A percentile compares a stretch with the other conserved stretches of the same genome.
Conservation (phyloP, 352 stramenopile genomes). For the Phytophthora citrophthora region DNA sequence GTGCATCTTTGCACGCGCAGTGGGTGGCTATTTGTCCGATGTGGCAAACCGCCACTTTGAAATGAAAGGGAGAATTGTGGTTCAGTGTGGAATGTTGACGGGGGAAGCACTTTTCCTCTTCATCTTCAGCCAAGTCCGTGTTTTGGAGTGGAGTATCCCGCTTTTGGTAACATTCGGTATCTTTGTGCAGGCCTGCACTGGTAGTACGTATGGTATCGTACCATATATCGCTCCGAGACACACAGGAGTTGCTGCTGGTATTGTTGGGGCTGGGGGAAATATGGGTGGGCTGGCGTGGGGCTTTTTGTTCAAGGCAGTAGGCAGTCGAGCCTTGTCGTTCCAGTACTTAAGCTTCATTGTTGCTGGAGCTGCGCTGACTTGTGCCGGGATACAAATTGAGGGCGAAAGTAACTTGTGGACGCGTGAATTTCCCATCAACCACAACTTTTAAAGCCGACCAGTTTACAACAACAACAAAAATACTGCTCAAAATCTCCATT, state of each 20-base stretch:
- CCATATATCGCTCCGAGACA: constrained; percentile 46
- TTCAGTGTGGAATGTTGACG: constrained; percentile 77
- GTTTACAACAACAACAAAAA: no score
- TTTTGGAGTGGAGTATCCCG: constrained; percentile 62
- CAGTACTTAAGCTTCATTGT: constrained; percentile 46
- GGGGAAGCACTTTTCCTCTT: constrained; percentile 85
- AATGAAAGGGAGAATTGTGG: constrained; percentile 86
- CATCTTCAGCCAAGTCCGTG: constrained; percentile 73
- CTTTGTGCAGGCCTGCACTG: constrained; percentile 66
- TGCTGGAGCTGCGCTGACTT: constrained; percentile 6
- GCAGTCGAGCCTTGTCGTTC: constrained; percentile 38
- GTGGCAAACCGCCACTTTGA: constrained; percentile 68
- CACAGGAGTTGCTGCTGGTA: constrained; percentile 48
- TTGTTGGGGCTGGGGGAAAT: constrained; percentile 62
- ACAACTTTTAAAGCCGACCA: background rate
- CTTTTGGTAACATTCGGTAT: constrained; percentile 88
- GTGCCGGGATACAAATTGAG: constrained; percentile 7
- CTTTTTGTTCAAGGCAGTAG: constrained; percentile 56
- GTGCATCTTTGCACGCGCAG: constrained; percentile 91
- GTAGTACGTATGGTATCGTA: constrained; percentile 67
- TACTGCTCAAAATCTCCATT: no score
- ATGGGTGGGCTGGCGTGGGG: constrained; percentile 55
- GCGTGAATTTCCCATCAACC: background rate
- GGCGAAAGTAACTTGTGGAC: constrained; percentile 12
- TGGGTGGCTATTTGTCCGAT: constrained; percentile 88